Conservation (phyloP, 2,329 filamentous ascomycete genomes). For the Diaporthe citriasiana region DNA sequence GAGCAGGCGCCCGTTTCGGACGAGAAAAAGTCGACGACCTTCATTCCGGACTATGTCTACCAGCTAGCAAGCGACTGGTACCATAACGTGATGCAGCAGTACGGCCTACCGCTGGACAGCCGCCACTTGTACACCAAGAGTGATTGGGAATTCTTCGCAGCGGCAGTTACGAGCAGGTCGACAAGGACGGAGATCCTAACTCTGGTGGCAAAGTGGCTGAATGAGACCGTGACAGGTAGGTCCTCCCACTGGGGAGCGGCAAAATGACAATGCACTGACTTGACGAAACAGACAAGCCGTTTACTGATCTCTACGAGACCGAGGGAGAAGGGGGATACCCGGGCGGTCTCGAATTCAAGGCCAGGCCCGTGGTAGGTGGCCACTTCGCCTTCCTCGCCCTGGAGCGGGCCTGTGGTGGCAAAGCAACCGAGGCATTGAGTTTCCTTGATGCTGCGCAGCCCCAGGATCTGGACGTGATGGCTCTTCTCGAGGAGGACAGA, state of each 20-base stretch:
- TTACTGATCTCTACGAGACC: slow-evolving; percentile 87
- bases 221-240: slow-evolving; percentile 79
- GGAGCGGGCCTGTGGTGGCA: slow-evolving; percentile 82
- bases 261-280: slow-evolving; percentile 40
- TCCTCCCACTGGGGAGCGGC: background rate
- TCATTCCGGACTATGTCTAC: slow-evolving; percentile 84
- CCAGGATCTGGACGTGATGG: slow-evolving; percentile 53
- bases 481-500: slow-evolving; percentile 45
- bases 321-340: slow-evolving; percentile 83
- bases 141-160: slow-evolving; percentile 93
- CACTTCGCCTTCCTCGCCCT: slow-evolving; percentile 90
- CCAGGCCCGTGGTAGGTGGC: slow-evolving; percentile 85
- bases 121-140: slow-evolving; percentile 89
- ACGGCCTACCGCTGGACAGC: slow-evolving; percentile 85
- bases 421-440: slow-evolving; percentile 69
- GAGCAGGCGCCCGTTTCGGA: slow-evolving; percentile 43
- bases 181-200: slow-evolving; percentile 81
- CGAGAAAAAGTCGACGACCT: slow-evolving; percentile 53
- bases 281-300: slow-evolving; percentile 71
- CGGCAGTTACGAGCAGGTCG: slow-evolving; percentile 78
- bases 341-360: slow-evolving; percentile 78
- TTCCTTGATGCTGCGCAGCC: slow-evolving; percentile 60
- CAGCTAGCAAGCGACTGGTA: slow-evolving; percentile 87
- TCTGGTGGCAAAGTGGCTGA: slow-evolving; percentile 83
- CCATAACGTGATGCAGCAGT: slow-evolving; percentile 81